A percentile compares a stretch with the other conserved stretches of the same genome.
Evolutionary conservation across 352 stramenopile species (phyloP).

Genomic region (Phytophthora pseudosyringae): DNA sequence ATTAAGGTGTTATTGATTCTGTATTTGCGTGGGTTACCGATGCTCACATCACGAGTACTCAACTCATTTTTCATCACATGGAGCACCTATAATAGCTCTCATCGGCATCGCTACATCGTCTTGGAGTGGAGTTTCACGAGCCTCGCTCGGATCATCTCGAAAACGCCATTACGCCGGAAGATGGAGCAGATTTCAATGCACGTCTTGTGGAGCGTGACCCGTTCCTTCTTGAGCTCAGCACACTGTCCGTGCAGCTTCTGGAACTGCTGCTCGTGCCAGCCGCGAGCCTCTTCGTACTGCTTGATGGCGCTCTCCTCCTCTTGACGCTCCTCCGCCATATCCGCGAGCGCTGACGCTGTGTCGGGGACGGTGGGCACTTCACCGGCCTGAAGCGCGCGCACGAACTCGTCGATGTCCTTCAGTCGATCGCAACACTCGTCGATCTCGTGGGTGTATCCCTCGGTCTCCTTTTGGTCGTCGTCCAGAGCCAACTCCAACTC

Average conservation of each 20-base stretch:
- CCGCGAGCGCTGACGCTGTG: constrained; percentile 9
- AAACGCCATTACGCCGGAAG: constrained; percentile 31
- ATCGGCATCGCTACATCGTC: neutral
- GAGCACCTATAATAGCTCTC: too few species aligned
- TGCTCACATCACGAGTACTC: too few species aligned
- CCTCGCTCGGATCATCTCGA: constrained; percentile 26
- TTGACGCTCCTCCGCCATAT: constrained; percentile 42
- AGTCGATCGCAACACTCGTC: constrained; percentile 30
- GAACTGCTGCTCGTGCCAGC: constrained; percentile 22
- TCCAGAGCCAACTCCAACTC: constrained; percentile 27
- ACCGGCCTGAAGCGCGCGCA: constrained; percentile 23
- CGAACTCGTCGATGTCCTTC: constrained; percentile 34
- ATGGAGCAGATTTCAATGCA: constrained; percentile 38
- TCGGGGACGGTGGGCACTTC: constrained; percentile 21
- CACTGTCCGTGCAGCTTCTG: constrained; percentile 16
- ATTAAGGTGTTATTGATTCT: too few species aligned
- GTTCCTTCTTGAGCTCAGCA: constrained; percentile 26
- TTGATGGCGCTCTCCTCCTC: constrained; percentile 29
- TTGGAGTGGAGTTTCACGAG: constrained; percentile 11
- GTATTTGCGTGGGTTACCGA: too few species aligned
- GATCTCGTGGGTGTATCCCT: constrained; percentile 32
- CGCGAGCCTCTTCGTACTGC: constrained; percentile 17
- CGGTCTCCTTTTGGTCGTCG: constrained; percentile 36
- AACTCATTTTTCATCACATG: too few species aligned
- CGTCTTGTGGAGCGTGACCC: constrained; percentile 26